Percentiles rank a stretch among this genome's conserved stretches.
phyloP scores from a whole-genome alignment of 2,329 filamentous ascomycete genomes.

The Phialophora verrucosa region DNA sequence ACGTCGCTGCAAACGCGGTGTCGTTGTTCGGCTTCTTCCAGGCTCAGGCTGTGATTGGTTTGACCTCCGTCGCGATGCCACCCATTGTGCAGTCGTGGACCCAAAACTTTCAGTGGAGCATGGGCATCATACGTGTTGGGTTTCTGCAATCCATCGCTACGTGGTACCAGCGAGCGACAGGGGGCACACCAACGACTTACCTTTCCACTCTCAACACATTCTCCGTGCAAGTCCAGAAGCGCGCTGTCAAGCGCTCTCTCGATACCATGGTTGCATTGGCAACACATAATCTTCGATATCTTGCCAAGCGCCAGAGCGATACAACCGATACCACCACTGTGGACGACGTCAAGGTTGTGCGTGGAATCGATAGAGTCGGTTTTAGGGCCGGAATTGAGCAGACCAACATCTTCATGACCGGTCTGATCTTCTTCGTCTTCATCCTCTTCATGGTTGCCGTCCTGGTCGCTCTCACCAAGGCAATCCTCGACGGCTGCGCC shows the following conservation, averaged over 20 bases:
- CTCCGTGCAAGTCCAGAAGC: slow-evolving; percentile 82
- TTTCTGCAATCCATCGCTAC: slow-evolving; percentile 89
- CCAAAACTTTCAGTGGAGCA: slow-evolving; percentile 97
- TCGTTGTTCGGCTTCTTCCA: slow-evolving; percentile 97
- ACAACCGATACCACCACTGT: slow-evolving; percentile 54
- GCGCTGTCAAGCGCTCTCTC: slow-evolving; percentile 52
- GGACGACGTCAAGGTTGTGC: slow-evolving; percentile 63
- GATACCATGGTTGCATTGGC: slow-evolving; percentile 42
- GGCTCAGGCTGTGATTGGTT: slow-evolving; percentile 86
- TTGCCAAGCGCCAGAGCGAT: slow-evolving; percentile 61
- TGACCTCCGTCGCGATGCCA: slow-evolving; percentile 79
- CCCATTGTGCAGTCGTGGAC: slow-evolving; percentile 93
- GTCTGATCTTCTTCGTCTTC: slow-evolving; percentile 84
- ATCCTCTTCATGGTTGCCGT: slow-evolving; percentile 78
- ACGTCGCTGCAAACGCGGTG: slow-evolving; percentile 90
- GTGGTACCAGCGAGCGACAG: slow-evolving; percentile 94
- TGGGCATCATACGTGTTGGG: slow-evolving; percentile 88
- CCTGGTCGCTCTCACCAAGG: slow-evolving; percentile 79
- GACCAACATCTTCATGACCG: slow-evolving; percentile 93
- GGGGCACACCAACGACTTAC: slow-evolving; percentile 79
- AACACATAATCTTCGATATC: slow-evolving; percentile 35
- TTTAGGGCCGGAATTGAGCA: slow-evolving; percentile 84
- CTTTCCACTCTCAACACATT: slow-evolving; percentile 74
- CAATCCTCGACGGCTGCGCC: slow-evolving; percentile 74
- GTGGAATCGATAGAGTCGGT: slow-evolving; percentile 85